Conservation (phyloP, 179 eudicot genomes). For the Patellifolia procumbens region DNA sequence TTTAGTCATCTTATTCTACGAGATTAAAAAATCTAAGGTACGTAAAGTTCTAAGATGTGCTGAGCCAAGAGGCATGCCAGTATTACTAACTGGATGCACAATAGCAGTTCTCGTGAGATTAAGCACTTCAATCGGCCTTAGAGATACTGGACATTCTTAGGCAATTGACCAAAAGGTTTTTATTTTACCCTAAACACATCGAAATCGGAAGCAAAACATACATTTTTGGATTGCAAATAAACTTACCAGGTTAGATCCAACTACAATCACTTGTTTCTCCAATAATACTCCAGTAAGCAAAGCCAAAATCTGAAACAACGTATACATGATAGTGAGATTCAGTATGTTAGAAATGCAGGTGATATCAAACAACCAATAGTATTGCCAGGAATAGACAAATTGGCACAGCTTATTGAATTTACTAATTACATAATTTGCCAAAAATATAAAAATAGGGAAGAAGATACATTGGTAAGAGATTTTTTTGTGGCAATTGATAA, state of each 20-base stretch:
- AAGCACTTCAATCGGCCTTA: neutral
- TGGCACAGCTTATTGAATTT: neutral
- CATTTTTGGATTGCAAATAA: slow-evolving; percentile 9
- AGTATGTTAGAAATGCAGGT: neutral
- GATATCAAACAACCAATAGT: neutral
- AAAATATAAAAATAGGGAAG: neutral
- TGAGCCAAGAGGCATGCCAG: neutral
- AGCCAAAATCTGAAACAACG: slow-evolving; percentile 66
- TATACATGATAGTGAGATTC: neutral
- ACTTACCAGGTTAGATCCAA: slow-evolving; percentile 82
- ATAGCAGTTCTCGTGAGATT: neutral
- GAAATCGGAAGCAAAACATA: neutral
- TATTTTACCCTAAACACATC: neutral
- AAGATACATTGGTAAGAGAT: neutral
- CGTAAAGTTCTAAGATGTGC: neutral
- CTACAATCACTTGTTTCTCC: slow-evolving; percentile 83
- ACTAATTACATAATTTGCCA: neutral
- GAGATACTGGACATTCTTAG: neutral
- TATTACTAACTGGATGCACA: neutral
- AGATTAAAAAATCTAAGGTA: neutral
- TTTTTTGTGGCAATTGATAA: no score
- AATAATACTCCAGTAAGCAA: slow-evolving; percentile 79
- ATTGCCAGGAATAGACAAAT: neutral
- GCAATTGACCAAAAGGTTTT: neutral
- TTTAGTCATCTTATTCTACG: neutral